A percentile compares a stretch with the other conserved stretches of the same genome.
Evolutionary conservation across 306 rosid species (phyloP).

Genomic region (Arachis stenosperma): DNA sequence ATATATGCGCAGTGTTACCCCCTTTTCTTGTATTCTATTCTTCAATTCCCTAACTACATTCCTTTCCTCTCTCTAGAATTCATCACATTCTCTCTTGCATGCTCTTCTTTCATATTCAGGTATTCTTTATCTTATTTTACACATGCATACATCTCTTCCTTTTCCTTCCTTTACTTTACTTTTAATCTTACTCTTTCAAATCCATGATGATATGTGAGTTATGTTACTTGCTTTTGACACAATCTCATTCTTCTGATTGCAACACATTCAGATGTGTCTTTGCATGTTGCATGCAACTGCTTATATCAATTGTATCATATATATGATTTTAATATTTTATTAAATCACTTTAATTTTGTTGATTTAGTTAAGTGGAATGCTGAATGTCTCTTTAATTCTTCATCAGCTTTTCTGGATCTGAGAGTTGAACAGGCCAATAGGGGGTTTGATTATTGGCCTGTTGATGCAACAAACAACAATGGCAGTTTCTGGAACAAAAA

Average conservation of each 20-base stretch:
- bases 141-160: conserved; percentile 21
- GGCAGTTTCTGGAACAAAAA: conserved; percentile 27
- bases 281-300: conserved; percentile 52
- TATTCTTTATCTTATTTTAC: conserved; percentile 33
- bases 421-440: neutral
- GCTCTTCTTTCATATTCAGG: conserved; percentile 19
- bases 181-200: neutral
- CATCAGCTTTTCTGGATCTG: neutral
- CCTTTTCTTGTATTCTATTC: conserved; percentile 21
- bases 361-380: neutral
- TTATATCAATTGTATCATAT: neutral
- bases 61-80: neutral
- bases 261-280: conserved; percentile 26
- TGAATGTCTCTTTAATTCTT: conserved; percentile 15
- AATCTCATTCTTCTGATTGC: conserved; percentile 2
- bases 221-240: neutral
- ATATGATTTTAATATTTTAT: neutral
- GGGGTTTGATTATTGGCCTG: neutral
- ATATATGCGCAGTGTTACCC: conserved; percentile 8
- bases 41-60: conserved; percentile 14
- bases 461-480: conserved; percentile 3
- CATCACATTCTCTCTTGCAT: neutral
- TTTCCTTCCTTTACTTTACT: neutral
- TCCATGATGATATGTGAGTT: neutral
- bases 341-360: neutral